A percentile compares a stretch with the other conserved stretches of the same genome.
Conservation (phyloP, 1,284 basidiomycete species). For the Schizopora paradoxa region DNA sequence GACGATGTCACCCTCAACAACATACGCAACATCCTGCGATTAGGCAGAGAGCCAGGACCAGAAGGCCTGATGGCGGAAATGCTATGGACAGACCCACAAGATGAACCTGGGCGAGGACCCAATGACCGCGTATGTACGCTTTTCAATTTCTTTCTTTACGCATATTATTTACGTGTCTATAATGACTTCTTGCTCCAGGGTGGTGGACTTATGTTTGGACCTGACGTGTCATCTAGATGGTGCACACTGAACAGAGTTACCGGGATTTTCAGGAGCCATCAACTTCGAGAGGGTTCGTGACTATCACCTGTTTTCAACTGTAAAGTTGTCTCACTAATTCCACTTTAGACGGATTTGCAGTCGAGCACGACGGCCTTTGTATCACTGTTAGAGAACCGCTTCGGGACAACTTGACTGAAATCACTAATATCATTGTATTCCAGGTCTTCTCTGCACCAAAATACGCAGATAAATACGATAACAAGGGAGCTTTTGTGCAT, state of each 20-base stretch:
- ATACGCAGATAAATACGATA: constrained; percentile 78
- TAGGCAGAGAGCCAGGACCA: constrained; percentile 89
- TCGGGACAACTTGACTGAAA: constrained; percentile 1
- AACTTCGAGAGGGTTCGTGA: constrained; percentile 83
- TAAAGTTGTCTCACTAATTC: constrained; percentile 5
- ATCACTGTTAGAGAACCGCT: constrained; percentile 68
- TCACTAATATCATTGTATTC: constrained; percentile 17
- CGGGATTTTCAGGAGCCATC: constrained; percentile 92
- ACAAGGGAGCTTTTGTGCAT: constrained; percentile 77
- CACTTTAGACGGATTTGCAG: constrained; percentile 70
- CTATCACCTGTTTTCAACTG: too few relatives aligned
- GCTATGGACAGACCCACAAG: constrained; percentile 96
- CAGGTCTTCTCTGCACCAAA: constrained; percentile 82
- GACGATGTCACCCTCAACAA: constrained; percentile 93
- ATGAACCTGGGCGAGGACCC: constrained; percentile 85
- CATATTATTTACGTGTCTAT: constrained; percentile 10
- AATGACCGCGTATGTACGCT: constrained; percentile 80
- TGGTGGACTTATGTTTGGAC: constrained; percentile 94
- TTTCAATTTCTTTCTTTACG: background rate
- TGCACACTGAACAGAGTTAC: constrained; percentile 85
- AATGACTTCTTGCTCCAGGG: constrained; percentile 46
- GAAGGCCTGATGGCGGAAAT: constrained; percentile 94
- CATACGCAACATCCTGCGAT: constrained; percentile 81
- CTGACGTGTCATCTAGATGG: constrained; percentile 87
- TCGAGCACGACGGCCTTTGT: constrained; percentile 87